Conservation (phyloP, 768 basidiomycete species). For the Phlebiopsis gigantea region DNA sequence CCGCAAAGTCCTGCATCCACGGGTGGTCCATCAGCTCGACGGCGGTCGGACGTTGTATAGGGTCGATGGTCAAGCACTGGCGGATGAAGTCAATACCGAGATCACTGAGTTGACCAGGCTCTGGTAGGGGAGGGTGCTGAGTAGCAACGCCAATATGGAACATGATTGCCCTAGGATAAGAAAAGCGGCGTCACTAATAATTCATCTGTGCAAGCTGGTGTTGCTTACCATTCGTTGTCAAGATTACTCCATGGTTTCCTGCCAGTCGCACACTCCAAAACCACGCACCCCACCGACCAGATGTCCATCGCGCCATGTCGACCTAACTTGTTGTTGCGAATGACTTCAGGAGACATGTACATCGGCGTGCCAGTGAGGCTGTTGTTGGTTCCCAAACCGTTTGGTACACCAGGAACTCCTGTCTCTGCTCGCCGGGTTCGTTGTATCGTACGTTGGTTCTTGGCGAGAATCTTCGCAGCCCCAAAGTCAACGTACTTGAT, state of each 20-base stretch:
- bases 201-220: background rate
- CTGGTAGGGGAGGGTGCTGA: slow-evolving; percentile 92
- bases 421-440: slow-evolving; percentile 57
- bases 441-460: slow-evolving; percentile 77
- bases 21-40: slow-evolving; percentile 79
- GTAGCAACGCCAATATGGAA: slow-evolving; percentile 98
- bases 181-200: background rate
- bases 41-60: slow-evolving; percentile 78
- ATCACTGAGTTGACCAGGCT: slow-evolving; percentile 82
- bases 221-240: slow-evolving; percentile 92
- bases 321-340: slow-evolving; percentile 87
- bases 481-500: slow-evolving; percentile 98
- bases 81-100: slow-evolving; percentile 92
- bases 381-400: slow-evolving; percentile 45
- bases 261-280: slow-evolving; percentile 93
- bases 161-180: slow-evolving; percentile 87
- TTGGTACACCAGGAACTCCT: background rate
- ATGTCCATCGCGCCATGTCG: slow-evolving; percentile 96
- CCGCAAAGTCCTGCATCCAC: slow-evolving; percentile 86
- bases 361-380: slow-evolving; percentile 96
- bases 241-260: slow-evolving; percentile 98
- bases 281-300: slow-evolving; percentile 97
- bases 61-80: slow-evolving; percentile 84
- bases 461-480: slow-evolving; percentile 92
- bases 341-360: slow-evolving; percentile 99